Conservation (phyloP, 805 yeast genomes). For the Teunomyces funiuensis region DNA sequence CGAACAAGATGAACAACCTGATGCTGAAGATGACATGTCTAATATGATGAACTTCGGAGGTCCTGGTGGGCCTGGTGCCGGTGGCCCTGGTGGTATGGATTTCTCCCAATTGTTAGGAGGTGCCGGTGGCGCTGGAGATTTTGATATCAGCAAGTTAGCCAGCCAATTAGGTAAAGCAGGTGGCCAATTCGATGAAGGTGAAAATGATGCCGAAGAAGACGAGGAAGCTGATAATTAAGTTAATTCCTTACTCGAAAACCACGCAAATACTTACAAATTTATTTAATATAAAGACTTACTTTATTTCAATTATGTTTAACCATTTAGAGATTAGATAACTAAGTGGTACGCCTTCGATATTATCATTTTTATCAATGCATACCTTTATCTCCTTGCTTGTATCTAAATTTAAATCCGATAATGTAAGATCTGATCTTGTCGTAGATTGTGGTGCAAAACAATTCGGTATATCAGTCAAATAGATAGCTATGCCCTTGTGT, state of each 20-base stretch:
- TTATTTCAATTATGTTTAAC: not conserved
- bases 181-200: conserved; percentile 21
- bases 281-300: not conserved
- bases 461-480: not conserved
- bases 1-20: conserved; percentile 79
- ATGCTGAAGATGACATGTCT: conserved; percentile 39
- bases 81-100: conserved; percentile 29
- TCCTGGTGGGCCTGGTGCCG: conserved; percentile 27
- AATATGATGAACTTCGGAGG: conserved; percentile 37
- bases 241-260: not conserved
- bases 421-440: too few species aligned
- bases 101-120: conserved; percentile 30
- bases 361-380: not conserved
- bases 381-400: not conserved
- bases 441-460: not conserved
- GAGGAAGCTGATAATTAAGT: conserved; percentile 21
- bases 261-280: conserved; percentile 7
- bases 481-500: not conserved
- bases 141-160: conserved; percentile 40
- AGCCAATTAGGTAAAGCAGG: conserved; percentile 46
- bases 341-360: not conserved
- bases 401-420: not conserved
- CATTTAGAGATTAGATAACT: not conserved
- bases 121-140: conserved; percentile 27
- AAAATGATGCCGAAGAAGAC: conserved; percentile 23